A percentile compares a stretch with the other conserved stretches of the same genome.
phyloP scores from a whole-genome alignment of 2,329 filamentous ascomycete genomes.

The Metarhizium album region DNA sequence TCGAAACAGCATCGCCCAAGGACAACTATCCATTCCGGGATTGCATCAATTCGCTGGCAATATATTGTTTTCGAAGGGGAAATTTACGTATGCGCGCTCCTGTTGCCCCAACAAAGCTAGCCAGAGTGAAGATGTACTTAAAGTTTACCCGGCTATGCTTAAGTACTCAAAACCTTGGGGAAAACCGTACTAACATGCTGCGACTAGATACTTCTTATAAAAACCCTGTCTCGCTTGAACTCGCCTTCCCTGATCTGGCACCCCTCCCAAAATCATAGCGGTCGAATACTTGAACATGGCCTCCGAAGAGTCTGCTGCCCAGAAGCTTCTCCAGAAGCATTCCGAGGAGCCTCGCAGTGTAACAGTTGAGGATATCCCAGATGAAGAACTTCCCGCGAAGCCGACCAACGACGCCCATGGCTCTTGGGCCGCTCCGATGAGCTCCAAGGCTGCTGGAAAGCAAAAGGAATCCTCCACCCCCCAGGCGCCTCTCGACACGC shows the following conservation, averaged over 20 bases:
- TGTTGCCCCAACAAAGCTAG: background rate
- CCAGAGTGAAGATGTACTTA: background rate
- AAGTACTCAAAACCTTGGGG: background rate
- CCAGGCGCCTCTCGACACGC: constrained; percentile 55
- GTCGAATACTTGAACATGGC: constrained; percentile 27
- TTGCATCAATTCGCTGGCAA: background rate
- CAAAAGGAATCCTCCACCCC: constrained; percentile 44
- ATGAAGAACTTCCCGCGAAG: constrained; percentile 62
- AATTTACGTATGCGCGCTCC: background rate
- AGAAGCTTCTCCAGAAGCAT: constrained; percentile 57
- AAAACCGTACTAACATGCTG: background rate
- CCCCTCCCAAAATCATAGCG: background rate
- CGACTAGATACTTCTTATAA: background rate
- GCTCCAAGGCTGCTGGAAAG: constrained; percentile 57
- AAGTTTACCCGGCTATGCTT: background rate
- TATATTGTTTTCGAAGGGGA: background rate
- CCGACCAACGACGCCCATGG: constrained; percentile 35
- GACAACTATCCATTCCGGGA: background rate
- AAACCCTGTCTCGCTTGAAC: background rate
- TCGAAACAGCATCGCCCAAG: background rate
- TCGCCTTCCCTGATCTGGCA: background rate
- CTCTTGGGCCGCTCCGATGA: constrained; percentile 37
- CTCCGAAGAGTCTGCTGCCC: constrained; percentile 42
- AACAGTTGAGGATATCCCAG: constrained; percentile 69
- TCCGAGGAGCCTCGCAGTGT: constrained; percentile 42